Evolutionary conservation across 148 eudicot genomes (phyloP), one percentile per base, ranked within the genome.

Genomic region (Silene uniflora): DNA sequence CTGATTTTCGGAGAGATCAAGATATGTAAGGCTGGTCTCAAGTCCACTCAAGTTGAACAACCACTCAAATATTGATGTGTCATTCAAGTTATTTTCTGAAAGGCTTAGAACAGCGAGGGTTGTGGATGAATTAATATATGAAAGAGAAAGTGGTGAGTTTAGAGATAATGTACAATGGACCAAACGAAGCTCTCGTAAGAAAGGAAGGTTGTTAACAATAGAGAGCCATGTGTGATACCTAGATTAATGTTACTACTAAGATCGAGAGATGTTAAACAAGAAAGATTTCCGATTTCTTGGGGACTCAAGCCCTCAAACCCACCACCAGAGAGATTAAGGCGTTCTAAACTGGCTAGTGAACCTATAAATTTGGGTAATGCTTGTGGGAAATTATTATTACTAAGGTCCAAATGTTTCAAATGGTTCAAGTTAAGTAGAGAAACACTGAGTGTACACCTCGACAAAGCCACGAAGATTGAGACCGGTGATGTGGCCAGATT

Each of bases 391-490:
- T 64, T 25, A 39, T 75, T 75, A 56, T 1, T 10, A 61, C 78
- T 76, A 35, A 76, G 78, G 61, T 76, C 78, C 21, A 76, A 42
- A 39, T 67, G 35, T 55, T 76, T 32, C 39, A 76, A 76, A 76
- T 67, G 73, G 56, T 67, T 55, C 67, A 76, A 54, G 21, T 67
- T 39, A 32, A 29, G 54, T 12, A 76, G 22, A 18, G 66, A 67
- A 19, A 18, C 35, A 56, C 64, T 10, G 5, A 76, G 18, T 29
- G 60, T 76, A 67, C 78, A 0, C 11, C 12, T 52, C n/a, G 8
- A 4, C 25, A 52, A 5, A 1, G 17, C 56, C 17, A 52, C 0
- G 0, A 52, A 52, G 56, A 12, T 14, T 52, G 56, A 52, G 56
- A 52, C 56, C 56, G 56, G 14, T 52, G 18, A 52, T 18, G 14